Percentiles rank a stretch among this genome's conserved stretches.
Conservation (phyloP, 768 basidiomycete species). For the Podaxis sp. region DNA sequence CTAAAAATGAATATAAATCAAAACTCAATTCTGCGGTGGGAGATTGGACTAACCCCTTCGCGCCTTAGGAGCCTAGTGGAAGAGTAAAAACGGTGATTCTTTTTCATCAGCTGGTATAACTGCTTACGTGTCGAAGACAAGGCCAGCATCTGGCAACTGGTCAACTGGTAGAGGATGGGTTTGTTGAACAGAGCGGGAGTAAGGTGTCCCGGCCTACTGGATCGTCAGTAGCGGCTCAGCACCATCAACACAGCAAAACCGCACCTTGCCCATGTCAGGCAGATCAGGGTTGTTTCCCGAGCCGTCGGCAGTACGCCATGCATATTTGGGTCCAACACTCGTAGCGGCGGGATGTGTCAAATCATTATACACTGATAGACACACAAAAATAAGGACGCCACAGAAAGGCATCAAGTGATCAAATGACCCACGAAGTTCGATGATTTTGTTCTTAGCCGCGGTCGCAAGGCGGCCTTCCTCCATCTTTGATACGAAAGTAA, state of each 20-base stretch:
- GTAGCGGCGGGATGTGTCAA: slow-evolving; percentile 78
- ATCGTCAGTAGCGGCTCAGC: slow-evolving; percentile 3
- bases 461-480: slow-evolving; percentile 43
- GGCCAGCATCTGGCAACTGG: slow-evolving; percentile 75
- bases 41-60: slow-evolving; percentile 48
- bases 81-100: background rate
- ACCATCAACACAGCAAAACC: background rate
- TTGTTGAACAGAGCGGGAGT: slow-evolving; percentile 83
- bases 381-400: background rate
- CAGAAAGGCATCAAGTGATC: background rate
- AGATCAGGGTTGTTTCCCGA: slow-evolving; percentile 68
- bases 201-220: slow-evolving; percentile 63
- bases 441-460: slow-evolving; percentile 42
- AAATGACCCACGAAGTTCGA: slow-evolving; percentile 54
- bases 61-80: slow-evolving; percentile 56
- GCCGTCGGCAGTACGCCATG: slow-evolving; percentile 77
- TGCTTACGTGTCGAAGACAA: slow-evolving; percentile 74
- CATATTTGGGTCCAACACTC: slow-evolving; percentile 57
- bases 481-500: slow-evolving; percentile 61
- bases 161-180: slow-evolving; percentile 60
- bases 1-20: slow-evolving; percentile 34
- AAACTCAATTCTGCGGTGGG: background rate
- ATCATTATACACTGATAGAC: slow-evolving; percentile 70
- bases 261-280: slow-evolving; percentile 70
- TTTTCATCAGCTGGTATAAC: background rate